Evolutionary conservation across 2,329 filamentous ascomycete species (phyloP).

Genomic region (Diaporthe sp.): DNA sequence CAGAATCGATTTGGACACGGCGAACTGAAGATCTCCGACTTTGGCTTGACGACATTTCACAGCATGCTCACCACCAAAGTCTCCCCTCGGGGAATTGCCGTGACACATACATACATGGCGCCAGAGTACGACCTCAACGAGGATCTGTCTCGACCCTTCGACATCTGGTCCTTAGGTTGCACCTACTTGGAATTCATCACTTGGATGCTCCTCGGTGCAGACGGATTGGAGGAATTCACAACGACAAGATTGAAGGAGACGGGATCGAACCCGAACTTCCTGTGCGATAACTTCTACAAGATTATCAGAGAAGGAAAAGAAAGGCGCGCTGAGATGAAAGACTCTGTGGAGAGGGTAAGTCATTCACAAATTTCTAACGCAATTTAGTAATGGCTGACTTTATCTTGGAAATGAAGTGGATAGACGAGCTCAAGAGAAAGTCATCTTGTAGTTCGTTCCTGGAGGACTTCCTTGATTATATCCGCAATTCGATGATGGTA

Average conservation of each 20-base stretch:
- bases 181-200: not conserved
- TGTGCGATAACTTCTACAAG: not conserved
- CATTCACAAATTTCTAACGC: not conserved
- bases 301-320: not conserved
- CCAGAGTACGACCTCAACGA: not conserved
- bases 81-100: not conserved
- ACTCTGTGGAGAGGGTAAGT: not conserved
- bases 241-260: not conserved
- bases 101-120: not conserved
- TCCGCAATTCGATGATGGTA: not conserved
- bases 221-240: not conserved
- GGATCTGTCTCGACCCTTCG: not conserved
- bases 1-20: not conserved
- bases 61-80: not conserved
- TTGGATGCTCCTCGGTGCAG: not conserved
- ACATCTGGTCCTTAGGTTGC: slow-evolving; percentile 20
- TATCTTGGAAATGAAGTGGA: not conserved
- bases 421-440: not conserved
- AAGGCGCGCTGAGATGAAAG: not conserved
- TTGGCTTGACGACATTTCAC: not conserved
- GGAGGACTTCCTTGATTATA: not conserved
- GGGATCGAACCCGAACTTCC: not conserved
- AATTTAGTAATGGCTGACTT: not conserved
- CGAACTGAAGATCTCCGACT: not conserved
- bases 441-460: not conserved